Conservation (phyloP, 2,329 filamentous ascomycete genomes). For the Ramularia endophylla region DNA sequence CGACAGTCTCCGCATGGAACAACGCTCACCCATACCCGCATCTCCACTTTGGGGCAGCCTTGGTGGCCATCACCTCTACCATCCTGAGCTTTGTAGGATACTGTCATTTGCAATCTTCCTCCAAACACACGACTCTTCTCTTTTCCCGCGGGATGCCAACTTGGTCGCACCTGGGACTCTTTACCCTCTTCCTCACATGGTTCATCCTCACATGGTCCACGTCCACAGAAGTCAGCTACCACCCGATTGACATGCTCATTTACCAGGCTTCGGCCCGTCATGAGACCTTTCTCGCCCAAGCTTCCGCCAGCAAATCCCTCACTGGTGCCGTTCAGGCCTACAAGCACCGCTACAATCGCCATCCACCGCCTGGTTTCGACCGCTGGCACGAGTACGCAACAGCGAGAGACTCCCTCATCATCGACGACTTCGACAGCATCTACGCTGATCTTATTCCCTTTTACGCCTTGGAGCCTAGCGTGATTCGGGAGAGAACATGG, state of each 20-base stretch:
- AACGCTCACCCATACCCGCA: conserved; percentile 29
- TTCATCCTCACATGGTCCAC: conserved; percentile 37
- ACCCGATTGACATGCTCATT: conserved; percentile 53
- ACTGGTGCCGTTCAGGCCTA: conserved; percentile 48
- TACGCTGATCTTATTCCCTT: conserved; percentile 53
- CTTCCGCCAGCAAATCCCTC: conserved; percentile 43
- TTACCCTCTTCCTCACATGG: conserved; percentile 39
- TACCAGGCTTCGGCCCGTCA: conserved; percentile 45
- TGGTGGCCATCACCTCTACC: conserved; percentile 17
- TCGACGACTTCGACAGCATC: conserved; percentile 58
- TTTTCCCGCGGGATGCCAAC: conserved; percentile 19
- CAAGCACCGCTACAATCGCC: conserved; percentile 45
- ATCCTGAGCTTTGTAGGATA: conserved; percentile 29
- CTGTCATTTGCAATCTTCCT: conserved; percentile 18
- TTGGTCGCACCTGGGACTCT: conserved; percentile 33
- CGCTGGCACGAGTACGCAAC: conserved; percentile 54
- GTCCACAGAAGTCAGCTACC: conserved; percentile 37
- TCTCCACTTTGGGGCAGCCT: conserved; percentile 16
- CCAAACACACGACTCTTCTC: conserved; percentile 1
- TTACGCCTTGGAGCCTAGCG: conserved; percentile 45
- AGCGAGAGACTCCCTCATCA: conserved; percentile 45
- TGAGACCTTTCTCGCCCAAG: conserved; percentile 44
- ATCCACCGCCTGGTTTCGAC: conserved; percentile 56
- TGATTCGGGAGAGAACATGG: conserved; percentile 49
- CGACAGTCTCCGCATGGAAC: conserved; percentile 29